Percentiles rank a stretch among this genome's conserved stretches.
Conservation (phyloP, 208 protist species). For the Angomonas ambiguus region DNA sequence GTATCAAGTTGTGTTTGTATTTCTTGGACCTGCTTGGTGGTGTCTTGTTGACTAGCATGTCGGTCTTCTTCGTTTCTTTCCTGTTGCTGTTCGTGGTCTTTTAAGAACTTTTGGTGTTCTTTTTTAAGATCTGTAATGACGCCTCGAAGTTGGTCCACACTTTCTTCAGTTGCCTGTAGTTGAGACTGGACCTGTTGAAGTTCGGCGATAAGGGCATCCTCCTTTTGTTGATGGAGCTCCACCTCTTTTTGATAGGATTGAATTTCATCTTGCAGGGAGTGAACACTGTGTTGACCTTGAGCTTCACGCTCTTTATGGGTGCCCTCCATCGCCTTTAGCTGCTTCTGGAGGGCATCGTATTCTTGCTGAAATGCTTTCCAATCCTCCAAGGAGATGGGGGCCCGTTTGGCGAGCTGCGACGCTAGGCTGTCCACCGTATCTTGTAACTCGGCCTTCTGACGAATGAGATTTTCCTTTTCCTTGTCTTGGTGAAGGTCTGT, state of each 20-base stretch:
- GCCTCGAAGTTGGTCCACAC: neutral
- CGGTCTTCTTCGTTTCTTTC: no score
- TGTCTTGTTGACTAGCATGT: no score
- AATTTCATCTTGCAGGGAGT: neutral
- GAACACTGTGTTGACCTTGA: neutral
- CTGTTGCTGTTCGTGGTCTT: no score
- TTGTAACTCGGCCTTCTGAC: slow-evolving; percentile 15
- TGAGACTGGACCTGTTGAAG: neutral
- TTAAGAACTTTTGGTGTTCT: no score
- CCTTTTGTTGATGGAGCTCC: neutral
- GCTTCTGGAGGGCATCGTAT: neutral
- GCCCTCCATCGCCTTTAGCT: neutral
- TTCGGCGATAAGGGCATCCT: neutral
- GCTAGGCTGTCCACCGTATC: slow-evolving; percentile 16
- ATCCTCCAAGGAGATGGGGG: neutral
- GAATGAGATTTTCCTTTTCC: neutral
- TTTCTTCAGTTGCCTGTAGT: neutral
- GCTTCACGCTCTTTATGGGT: neutral
- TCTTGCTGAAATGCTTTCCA: slow-evolving; percentile 13
- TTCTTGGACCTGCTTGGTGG: neutral
- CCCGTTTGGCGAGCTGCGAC: slow-evolving; percentile 13
- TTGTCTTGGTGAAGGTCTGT: slow-evolving; percentile 7
- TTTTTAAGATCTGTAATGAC: neutral
- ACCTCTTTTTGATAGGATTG: neutral
- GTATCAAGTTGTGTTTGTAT: neutral